Percentiles rank a stretch among this genome's conserved stretches.
These are phyloP conservation scores for Spathaspora sp. DNA, from an alignment of 805 yeast genomes.

Conservation along the genomic window DNA sequence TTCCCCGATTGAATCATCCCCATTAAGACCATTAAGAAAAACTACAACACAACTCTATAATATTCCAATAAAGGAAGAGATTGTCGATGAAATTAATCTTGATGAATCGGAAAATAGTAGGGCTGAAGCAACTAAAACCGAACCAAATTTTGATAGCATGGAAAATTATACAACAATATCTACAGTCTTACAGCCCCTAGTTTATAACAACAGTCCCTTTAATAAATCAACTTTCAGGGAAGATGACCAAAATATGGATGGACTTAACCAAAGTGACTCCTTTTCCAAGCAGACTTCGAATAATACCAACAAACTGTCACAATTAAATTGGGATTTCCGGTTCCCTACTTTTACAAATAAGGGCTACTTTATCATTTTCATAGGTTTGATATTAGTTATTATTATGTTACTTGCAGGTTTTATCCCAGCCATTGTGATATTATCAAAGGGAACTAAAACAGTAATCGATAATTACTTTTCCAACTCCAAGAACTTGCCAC, in stretches of 20 bases:
- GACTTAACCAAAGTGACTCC: neutral
- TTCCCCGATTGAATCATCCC: conserved; percentile 1
- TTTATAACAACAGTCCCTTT: neutral
- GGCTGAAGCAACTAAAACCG: neutral
- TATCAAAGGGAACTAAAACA: conserved; percentile 27
- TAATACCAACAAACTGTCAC: neutral
- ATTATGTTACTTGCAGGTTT: conserved; percentile 13
- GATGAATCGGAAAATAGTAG: neutral
- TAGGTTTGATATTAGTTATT: conserved; percentile 4
- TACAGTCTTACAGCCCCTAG: conserved; percentile 1
- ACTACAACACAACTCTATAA: neutral
- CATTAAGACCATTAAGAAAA: neutral
- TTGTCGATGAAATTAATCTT: neutral
- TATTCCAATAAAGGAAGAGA: neutral
- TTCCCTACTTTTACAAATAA: neutral
- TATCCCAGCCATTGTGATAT: conserved; percentile 19
- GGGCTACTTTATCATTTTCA: neutral
- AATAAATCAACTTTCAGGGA: neutral
- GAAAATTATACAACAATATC: neutral
- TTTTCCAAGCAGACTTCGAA: neutral
- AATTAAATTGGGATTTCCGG: neutral
- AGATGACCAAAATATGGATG: neutral
- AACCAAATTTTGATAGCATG: neutral
- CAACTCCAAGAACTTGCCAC: conserved; percentile 4
- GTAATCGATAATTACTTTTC: conserved; percentile 23